Base-by-base conservation (phyloP, 148 eudicot species). In the Drosera capensis region DNA sequence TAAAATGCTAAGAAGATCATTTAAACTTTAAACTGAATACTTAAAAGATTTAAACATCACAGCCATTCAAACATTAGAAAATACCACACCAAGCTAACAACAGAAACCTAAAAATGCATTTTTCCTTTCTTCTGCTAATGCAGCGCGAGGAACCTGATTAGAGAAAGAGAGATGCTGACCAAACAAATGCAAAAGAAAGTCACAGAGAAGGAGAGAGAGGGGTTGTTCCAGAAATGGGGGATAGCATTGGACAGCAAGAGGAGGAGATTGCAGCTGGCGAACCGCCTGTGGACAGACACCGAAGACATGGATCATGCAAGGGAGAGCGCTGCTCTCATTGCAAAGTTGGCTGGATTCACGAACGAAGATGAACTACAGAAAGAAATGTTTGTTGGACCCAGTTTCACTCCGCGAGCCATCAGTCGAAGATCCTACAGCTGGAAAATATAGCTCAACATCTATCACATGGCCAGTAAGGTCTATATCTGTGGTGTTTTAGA, bases 341-440 rank as follows among this genome's bases (percentile, higher is more conserved):
- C 90, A 7, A 92, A 68, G 56, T 52, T 92, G 34, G 79, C 72
- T 14, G 95, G 85, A 43, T 70, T 87, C 39, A 52, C 58, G 4
- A 74, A 76, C 23, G 68, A 67, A 29, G 60, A 58, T 51, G 65
- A 78, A 28, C 70, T 77, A 6, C 80, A 88, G 0, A 85, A 92
- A 60, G 95, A 85, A 59, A 75, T 79, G 71, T 73, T 92, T 37
- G 75, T 92, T 17, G 99, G 85, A 51, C 75, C 86, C 1, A 85
- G 67, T 56, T 49, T 78, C 51, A 26, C 68, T 13, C 60, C 71
- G 0, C 73, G 53, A 53, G 40, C 66, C n/a, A 19, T 60, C 1
- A 72, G 25, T 48, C 36, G 51, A 37, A 64, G 70, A 52, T 70
- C 93, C 13, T 78, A 68, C 39, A 73, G 74, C 56, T 75, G 82